Conservation (phyloP, 768 basidiomycete species). For the Lentinus tigrinus region DNA sequence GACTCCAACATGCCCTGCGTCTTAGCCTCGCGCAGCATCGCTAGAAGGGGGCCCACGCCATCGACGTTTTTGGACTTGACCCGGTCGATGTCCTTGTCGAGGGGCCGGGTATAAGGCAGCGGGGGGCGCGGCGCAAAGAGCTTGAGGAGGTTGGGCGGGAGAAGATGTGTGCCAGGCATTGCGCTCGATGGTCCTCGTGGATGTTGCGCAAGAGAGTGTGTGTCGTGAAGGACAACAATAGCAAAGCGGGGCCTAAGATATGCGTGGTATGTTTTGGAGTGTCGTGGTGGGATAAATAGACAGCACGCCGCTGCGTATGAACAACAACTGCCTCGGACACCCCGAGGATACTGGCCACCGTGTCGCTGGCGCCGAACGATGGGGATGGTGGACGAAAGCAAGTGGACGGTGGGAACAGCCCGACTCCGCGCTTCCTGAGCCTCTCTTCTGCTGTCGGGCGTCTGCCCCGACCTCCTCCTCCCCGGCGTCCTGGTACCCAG, state of each 20-base stretch:
- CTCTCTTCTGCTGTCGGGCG: neutral
- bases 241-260: neutral
- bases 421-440: neutral
- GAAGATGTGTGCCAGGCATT: slow-evolving; percentile 77
- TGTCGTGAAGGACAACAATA: slow-evolving; percentile 8
- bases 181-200: neutral
- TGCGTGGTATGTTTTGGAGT: neutral
- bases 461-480: neutral
- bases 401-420: slow-evolving; percentile 6
- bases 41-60: slow-evolving; percentile 78
- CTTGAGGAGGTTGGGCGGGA: slow-evolving; percentile 95
- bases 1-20: slow-evolving; percentile 64
- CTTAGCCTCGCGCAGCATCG: slow-evolving; percentile 71
- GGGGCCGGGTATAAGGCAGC: slow-evolving; percentile 81
- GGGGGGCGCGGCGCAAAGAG: slow-evolving; percentile 94
- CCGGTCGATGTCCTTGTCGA: slow-evolving; percentile 80
- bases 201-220: neutral
- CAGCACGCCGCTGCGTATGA: slow-evolving; percentile 5
- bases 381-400: slow-evolving; percentile 9
- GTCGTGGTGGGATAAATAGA: slow-evolving; percentile 15
- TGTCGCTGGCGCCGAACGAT: neutral
- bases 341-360: slow-evolving; percentile 7
- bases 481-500: neutral
- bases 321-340: slow-evolving; percentile 9
- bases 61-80: slow-evolving; percentile 64